Evolutionary conservation across 2,329 filamentous ascomycete genomes (phyloP), one percentile per base, ranked within the genome.

Genomic region (Colletotrichum tofieldiae): DNA sequence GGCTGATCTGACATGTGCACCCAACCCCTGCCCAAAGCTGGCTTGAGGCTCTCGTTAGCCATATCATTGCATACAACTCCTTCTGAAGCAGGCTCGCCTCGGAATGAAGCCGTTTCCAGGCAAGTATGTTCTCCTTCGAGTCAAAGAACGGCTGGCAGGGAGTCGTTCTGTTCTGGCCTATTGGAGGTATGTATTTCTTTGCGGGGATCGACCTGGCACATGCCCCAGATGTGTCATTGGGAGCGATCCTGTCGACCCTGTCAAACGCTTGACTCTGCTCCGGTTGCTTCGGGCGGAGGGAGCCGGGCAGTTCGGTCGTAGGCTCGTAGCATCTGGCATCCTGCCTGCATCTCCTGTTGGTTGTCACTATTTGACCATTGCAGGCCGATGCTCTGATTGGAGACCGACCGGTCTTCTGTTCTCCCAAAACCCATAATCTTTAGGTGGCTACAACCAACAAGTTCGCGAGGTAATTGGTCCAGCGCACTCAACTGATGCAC

Each of bases 271-370:
- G 64, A 61, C 55, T 55, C 47, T 71, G 37, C 41, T 26, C 49
- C 64, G 68, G 64, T 29, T 67, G 23, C 58, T 58, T 62, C 65
- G 69, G 65, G 52, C 49, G 69, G 51, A 63, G 35, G 52, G 45
- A 64, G 58, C 59, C 51, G 69, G 32, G 26, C 55, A 67, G 49
- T 32, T 56, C 35, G 47, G 14, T 47, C 39, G 39, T 55, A 18
- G 49, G 26, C 26, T 52, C 49, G 23, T 20, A 32, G 18, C 4
- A 32, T 52, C 26, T 52, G 49, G 23, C 18, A 51, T 23, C 26
- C 32, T 32, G 29, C 26, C 18, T 43, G 5, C 14, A 9, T 14
- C 16, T 37, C 20, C n/a, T 47, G 20, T 14, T 18, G 59, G 29
- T 26, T 56, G 37, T 49, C n/a, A 35, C 54, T 23, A 9, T 37